These are phyloP conservation scores for Vachellia pachyceras DNA, from an alignment of 306 rosid species.

Conservation along the genomic window DNA sequence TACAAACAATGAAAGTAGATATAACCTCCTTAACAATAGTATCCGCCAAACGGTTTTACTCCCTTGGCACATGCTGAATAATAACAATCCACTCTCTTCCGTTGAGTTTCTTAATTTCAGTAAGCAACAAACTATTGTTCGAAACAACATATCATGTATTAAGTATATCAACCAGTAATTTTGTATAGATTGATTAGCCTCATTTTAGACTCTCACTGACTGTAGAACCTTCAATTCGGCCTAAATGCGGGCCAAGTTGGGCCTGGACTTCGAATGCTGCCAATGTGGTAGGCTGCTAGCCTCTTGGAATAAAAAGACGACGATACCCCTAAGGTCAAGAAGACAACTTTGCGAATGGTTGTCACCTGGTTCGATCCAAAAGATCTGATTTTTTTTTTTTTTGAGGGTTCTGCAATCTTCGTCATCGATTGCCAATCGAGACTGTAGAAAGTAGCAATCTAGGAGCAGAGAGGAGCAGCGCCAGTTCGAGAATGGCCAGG, in stretches of 20 bases:
- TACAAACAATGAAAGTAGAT: too few relatives aligned
- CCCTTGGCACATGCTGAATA: too few relatives aligned
- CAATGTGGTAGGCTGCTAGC: neutral
- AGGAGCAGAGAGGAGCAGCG: neutral
- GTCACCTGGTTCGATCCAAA: neutral
- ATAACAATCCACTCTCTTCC: too few relatives aligned
- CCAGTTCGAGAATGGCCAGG: slow-evolving; percentile 39
- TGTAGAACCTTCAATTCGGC: neutral
- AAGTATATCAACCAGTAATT: too few relatives aligned
- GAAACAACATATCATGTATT: too few relatives aligned
- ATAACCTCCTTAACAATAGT: too few relatives aligned
- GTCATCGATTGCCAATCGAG: neutral
- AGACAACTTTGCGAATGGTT: neutral
- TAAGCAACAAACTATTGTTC: too few relatives aligned
- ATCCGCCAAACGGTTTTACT: too few relatives aligned
- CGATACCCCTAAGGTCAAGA: neutral
- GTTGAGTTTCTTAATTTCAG: too few relatives aligned
- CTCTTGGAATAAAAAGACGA: neutral
- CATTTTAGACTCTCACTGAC: neutral
- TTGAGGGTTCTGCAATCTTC: neutral
- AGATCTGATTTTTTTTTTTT: neutral
- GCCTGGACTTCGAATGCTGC: neutral
- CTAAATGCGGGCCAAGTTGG: neutral
- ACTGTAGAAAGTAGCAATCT: neutral
- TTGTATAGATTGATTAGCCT: too few relatives aligned